Percentiles rank a stretch among this genome's conserved stretches.
Evolutionary conservation across 352 stramenopile species (phyloP).

Genomic region (Globisporangium paddicum): DNA sequence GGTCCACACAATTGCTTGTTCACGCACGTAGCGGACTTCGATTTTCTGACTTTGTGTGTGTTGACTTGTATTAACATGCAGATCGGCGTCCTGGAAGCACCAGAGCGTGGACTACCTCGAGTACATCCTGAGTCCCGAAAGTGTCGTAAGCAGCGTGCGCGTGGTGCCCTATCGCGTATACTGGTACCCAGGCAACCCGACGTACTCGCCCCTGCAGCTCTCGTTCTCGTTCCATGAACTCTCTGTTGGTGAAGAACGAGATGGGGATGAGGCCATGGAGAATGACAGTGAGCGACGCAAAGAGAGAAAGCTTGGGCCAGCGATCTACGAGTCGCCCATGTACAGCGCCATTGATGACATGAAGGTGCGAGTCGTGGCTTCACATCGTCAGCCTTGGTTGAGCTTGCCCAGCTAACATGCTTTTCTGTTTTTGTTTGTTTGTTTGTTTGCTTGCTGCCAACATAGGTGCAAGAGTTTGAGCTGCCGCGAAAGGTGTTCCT

Average conservation of each 20-base stretch:
- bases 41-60: not conserved
- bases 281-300: not conserved
- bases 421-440: not conserved
- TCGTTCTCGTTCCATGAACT: slow-evolving; percentile 58
- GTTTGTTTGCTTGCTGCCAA: not conserved
- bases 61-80: slow-evolving; percentile 3
- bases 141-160: slow-evolving; percentile 41
- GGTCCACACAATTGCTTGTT: not conserved
- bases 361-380: slow-evolving; percentile 10
- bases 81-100: slow-evolving; percentile 11
- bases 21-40: not conserved
- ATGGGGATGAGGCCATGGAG: not conserved
- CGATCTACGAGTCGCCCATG: slow-evolving; percentile 48
- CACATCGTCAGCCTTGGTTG: too few species aligned
- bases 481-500: slow-evolving; percentile 42
- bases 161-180: slow-evolving; percentile 68
- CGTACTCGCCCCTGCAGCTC: slow-evolving; percentile 51
- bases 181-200: slow-evolving; percentile 65
- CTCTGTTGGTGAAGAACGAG: not conserved
- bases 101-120: slow-evolving; percentile 46
- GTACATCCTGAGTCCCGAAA: slow-evolving; percentile 39
- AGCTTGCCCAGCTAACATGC: not conserved
- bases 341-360: slow-evolving; percentile 54
- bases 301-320: slow-evolving; percentile 5
- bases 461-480: slow-evolving; percentile 45